Conservation (phyloP, 371 early-diverging fungal genomes). For the Thermomucor indicae-seudaticae region DNA sequence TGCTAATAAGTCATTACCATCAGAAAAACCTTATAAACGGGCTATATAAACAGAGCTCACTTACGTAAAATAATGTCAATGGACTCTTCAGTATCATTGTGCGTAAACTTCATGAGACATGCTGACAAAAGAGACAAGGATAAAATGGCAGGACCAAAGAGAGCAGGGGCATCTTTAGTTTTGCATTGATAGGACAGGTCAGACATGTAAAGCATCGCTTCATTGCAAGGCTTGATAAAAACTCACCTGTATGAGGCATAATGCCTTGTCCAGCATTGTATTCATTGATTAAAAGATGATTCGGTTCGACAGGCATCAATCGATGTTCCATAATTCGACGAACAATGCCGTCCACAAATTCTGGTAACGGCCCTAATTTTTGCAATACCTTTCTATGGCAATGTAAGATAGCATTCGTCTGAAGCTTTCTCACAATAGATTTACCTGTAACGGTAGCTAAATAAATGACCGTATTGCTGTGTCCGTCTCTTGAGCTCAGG, state of each 20-base stretch:
- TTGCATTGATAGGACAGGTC: background rate
- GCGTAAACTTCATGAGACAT: constrained; percentile 65
- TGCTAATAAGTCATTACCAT: constrained; percentile 20
- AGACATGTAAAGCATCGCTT: background rate
- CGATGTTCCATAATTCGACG: constrained; percentile 36
- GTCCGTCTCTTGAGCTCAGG: constrained; percentile 72
- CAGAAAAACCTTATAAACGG: background rate
- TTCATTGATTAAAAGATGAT: constrained; percentile 68
- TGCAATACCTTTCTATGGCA: constrained; percentile 48
- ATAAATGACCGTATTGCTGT: constrained; percentile 72
- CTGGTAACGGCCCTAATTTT: constrained; percentile 55
- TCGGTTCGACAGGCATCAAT: constrained; percentile 43
- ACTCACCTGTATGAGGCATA: constrained; percentile 47
- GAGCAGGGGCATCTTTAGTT: constrained; percentile 59
- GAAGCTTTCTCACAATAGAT: background rate
- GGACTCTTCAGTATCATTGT: constrained; percentile 20
- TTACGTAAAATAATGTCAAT: constrained; percentile 48
- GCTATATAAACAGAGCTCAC: constrained; percentile 8
- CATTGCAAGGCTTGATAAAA: background rate
- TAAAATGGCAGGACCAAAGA: constrained; percentile 64
- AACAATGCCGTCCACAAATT: constrained; percentile 34
- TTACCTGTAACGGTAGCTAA: constrained; percentile 67
- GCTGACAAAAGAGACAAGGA: constrained; percentile 64
- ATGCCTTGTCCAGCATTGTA: constrained; percentile 72
- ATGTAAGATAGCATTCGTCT: background rate